Evolutionary conservation across 106 monocot genomes (phyloP).

Genomic region (Apostasia ramifera): DNA sequence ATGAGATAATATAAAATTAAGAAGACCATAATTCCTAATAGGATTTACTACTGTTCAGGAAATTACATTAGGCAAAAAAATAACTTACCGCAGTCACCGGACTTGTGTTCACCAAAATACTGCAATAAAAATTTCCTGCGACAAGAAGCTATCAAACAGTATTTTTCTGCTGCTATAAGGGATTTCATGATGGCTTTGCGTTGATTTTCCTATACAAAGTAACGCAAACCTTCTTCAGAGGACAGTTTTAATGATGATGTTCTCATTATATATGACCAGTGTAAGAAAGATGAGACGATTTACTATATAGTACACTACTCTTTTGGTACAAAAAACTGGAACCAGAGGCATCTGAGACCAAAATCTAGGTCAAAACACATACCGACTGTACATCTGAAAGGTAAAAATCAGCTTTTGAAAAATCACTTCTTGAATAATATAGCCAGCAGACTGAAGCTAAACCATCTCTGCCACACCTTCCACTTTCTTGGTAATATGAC

Average conservation of each 20-base stretch:
- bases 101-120: constrained; percentile 74
- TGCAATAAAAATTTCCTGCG: constrained; percentile 76
- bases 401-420: constrained; percentile 93
- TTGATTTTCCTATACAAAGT: constrained; percentile 55
- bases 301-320: no score
- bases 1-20: no score
- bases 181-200: constrained; percentile 80
- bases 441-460: constrained; percentile 84
- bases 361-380: constrained; percentile 10
- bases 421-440: constrained; percentile 91
- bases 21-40: no score
- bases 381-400: constrained; percentile 66
- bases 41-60: no score
- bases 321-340: background rate
- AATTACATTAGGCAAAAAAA: background rate
- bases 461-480: constrained; percentile 96
- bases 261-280: no score
- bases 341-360: background rate
- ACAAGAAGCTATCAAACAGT: constrained; percentile 77
- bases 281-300: no score
- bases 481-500: constrained; percentile 98
- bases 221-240: background rate
- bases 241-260: background rate
- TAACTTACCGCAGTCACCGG: constrained; percentile 53
- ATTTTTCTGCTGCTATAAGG: constrained; percentile 77